phyloP scores from a whole-genome alignment of 169 alveolate species.

The Plasmodium fragile region DNA sequence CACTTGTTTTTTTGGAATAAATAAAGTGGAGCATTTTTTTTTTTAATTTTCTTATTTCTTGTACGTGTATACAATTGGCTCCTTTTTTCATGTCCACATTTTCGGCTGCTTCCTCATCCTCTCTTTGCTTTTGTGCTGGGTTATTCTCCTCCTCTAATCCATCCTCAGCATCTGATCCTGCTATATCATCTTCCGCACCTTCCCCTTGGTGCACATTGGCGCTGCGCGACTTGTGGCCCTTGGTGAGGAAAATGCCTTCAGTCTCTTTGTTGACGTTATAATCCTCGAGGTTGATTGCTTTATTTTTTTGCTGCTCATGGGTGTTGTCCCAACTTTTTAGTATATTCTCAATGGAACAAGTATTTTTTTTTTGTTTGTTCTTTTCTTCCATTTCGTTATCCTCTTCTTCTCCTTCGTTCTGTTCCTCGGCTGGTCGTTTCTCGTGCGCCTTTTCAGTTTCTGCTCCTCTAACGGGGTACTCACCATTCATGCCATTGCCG shows the following conservation, averaged over 20 bases:
- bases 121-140: background rate
- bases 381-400: background rate
- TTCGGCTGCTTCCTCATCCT: background rate
- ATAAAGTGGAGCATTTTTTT: conserved; percentile 26
- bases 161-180: background rate
- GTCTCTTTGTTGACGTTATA: background rate
- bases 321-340: conserved; percentile 2
- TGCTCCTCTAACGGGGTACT: background rate
- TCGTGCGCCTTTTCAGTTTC: background rate
- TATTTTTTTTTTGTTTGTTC: background rate
- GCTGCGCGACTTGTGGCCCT: background rate
- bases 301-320: background rate
- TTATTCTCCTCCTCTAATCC: background rate
- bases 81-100: background rate
- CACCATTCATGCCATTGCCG: background rate
- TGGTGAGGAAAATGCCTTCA: background rate
- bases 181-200: background rate
- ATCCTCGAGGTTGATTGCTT: background rate
- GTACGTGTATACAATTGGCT: background rate
- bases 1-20: conserved; percentile 22
- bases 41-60: conserved; percentile 41
- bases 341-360: conserved; percentile 9
- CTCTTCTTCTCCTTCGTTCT: background rate
- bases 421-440: background rate
- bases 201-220: background rate